Evolutionary conservation across 2,329 filamentous ascomycete species (phyloP).

Genomic region (Lachnum nothofagi): DNA sequence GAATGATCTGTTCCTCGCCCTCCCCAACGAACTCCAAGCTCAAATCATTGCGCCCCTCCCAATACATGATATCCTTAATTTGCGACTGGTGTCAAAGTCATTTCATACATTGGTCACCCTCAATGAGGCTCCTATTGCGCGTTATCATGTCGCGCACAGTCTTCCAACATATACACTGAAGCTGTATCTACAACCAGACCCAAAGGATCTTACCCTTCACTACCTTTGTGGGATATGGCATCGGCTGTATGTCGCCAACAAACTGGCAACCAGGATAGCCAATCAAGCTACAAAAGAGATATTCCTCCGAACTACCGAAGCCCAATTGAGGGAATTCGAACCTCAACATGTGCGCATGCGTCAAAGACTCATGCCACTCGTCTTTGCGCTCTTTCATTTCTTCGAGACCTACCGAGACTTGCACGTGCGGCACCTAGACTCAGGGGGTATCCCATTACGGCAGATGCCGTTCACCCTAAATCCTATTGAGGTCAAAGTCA

Average conservation of each 20-base stretch:
- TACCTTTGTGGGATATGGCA: constrained; percentile 63
- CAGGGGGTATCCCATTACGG: constrained; percentile 47
- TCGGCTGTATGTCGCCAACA: constrained; percentile 58
- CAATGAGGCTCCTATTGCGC: constrained; percentile 57
- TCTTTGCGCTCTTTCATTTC: constrained; percentile 64
- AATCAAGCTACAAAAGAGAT: constrained; percentile 63
- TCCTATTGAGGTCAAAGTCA: constrained; percentile 57
- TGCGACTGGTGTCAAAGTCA: constrained; percentile 53
- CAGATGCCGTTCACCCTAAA: constrained; percentile 54
- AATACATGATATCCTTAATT: constrained; percentile 54
- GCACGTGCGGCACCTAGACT: constrained; percentile 51
- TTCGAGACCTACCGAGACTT: constrained; percentile 60
- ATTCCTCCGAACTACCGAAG: constrained; percentile 53
- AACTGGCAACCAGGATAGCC: constrained; percentile 57
- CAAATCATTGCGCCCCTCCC: constrained; percentile 57
- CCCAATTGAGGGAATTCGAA: constrained; percentile 52
- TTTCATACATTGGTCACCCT: constrained; percentile 56
- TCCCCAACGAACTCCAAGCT: constrained; percentile 59
- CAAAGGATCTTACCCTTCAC: constrained; percentile 49
- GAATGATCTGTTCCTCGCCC: constrained; percentile 51
- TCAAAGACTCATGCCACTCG: constrained; percentile 55
- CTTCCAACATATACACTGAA: constrained; percentile 56
- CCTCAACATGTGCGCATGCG: constrained; percentile 60
- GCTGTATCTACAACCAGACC: constrained; percentile 51
- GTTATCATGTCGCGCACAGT: constrained; percentile 55